Base-by-base conservation (phyloP, 306 rosid species). In the Geum urbanum region DNA sequence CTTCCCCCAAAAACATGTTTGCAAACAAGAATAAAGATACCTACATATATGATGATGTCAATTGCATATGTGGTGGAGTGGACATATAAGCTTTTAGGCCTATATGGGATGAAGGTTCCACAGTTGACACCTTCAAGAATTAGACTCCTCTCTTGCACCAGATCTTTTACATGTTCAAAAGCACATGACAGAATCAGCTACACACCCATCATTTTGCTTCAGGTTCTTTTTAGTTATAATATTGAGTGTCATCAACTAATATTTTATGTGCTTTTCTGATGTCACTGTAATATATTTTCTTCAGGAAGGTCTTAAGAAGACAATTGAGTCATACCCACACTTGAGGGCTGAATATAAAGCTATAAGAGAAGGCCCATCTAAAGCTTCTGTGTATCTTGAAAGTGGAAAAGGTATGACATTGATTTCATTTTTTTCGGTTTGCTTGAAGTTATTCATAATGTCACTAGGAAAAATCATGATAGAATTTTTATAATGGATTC, bases 91-190 rank as follows among this genome's bases (percentile, higher is more conserved):
- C 88, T 95, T 72, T 83, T 95, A 22, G 95, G 96, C 51, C 96
- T 95, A 65, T 95, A 89, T 79, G 99, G 99, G 45, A 95, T 95
- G 99, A 82, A 84, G 67, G 95, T 95, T 71, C 99, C 99, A 8
- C 99, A 95, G 84, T 79, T 95, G 82, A 95, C 87, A 22, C 99
- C 97, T 76, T 91, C 96, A 72, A 91, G 99, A 83, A 69, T 94
- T 78, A 87, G 96, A 79, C 90, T 94, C 19, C 78, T 85, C 53
- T 81, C 95, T 71, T 87, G 97, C 84, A 87, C 81, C 85, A 86
- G 99, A 86, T 69, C 96, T 77, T 94, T 91, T 66, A 86, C 83
- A 81, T 81, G 88, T 82, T 85, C 96, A 60, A 94, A 91, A 82
- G 96, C 99, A 76, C 85, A 91, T 67, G 96, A 91, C 66, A 83